Base-by-base conservation (phyloP, 2,329 filamentous ascomycete species). In the Microdochium nivale region DNA sequence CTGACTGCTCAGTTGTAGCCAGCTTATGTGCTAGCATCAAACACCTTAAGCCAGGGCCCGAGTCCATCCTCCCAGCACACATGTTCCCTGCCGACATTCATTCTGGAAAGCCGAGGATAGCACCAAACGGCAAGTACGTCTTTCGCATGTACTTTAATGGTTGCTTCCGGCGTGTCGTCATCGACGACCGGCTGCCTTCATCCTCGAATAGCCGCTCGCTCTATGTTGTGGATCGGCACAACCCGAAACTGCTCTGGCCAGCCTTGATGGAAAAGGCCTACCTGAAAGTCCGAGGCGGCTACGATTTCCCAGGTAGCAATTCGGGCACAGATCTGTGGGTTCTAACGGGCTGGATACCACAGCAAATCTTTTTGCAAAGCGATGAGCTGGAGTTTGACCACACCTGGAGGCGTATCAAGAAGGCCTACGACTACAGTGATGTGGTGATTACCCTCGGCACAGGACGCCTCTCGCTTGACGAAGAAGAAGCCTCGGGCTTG, bases 251-350 rank as follows among this genome's bases (percentile, higher is more conserved):
- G 14, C 70, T 97, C 14, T 97, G 92, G 90, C 94, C 94, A 5
- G 90, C 92, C 2, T 75, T 99, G 3, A 73, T 97, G 16, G 94
- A 99, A 65, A 99, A 99, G 65, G 94, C 94, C 0, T 99, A 99
- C 60, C 74, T 99, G 1, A 99, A 97, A 71, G 83, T 97, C 11
- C 82, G 92, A 52, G 94, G 94, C 25, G 94, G 94, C 32, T 99
- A 99, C 65, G 91, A 99, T 63, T 99, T 99, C 58, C 92, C 94
- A 0, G 94, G 94, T 8, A 97, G 94, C 62, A 97, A 97, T 66
- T 97, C 92, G 1, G 91, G 90, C 11, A 97, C 92, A 2, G 94
- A 99, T 67, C 71, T 99, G 3, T 95, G 89, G 82, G 86, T 95
- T 1, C 70, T 99, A 51, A 95, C 88, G 0, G 92, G 94, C 27